Evolutionary conservation across 495 filamentous ascomycete species (phyloP).

Genomic region (Daldinia vernicosa): DNA sequence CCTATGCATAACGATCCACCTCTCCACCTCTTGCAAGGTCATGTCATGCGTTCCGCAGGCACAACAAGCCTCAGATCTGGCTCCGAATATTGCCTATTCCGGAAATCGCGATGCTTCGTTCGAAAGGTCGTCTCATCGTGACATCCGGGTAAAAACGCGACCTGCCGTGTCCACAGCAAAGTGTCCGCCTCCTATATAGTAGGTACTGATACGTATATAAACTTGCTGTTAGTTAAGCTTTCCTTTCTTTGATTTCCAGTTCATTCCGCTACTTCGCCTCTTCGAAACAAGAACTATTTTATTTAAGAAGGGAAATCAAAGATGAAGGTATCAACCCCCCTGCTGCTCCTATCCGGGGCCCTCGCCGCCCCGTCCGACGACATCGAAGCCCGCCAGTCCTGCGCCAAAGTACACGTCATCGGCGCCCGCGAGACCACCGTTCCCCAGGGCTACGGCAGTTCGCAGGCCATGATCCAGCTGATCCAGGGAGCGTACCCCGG

Average conservation of each 20-base stretch:
- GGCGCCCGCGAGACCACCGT: too few relatives aligned
- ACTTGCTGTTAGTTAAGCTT: too few relatives aligned
- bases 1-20: neutral
- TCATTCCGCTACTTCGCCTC: too few relatives aligned
- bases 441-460: too few relatives aligned
- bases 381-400: neutral
- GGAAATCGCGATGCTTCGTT: neutral
- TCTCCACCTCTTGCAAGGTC: neutral
- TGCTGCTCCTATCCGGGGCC: neutral
- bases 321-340: neutral
- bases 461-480: too few relatives aligned
- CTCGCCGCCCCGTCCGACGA: neutral
- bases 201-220: too few relatives aligned
- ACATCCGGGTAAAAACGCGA: slow-evolving; percentile 27
- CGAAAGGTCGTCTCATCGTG: slow-evolving; percentile 2
- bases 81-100: neutral
- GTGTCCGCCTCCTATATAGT: neutral
- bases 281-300: too few relatives aligned
- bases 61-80: neutral
- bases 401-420: too few relatives aligned
- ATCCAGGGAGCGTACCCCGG: too few relatives aligned
- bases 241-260: too few relatives aligned
- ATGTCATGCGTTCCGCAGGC: neutral
- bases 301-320: neutral
- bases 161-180: neutral